Evolutionary conservation across 2,329 filamentous ascomycete species (phyloP).

Genomic region (Sporothrix pallida): DNA sequence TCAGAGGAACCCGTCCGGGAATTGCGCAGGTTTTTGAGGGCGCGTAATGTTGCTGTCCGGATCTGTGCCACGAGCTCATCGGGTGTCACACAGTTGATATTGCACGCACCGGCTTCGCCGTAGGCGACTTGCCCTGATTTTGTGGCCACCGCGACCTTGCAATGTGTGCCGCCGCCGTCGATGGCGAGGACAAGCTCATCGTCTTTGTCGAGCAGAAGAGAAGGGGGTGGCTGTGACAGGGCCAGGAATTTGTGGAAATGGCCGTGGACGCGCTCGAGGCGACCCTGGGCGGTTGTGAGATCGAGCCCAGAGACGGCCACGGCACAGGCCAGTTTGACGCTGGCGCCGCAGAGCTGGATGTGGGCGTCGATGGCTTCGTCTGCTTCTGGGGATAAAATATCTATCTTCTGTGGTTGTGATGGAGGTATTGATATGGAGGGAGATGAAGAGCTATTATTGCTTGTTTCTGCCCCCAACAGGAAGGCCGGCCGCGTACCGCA

Average conservation of each 20-base stretch:
- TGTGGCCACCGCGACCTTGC: constrained; percentile 30
- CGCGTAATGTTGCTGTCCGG: constrained; percentile 17
- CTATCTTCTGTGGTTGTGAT: background rate
- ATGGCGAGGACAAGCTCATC: constrained; percentile 32
- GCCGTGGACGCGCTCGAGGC: constrained; percentile 18
- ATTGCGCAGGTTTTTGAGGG: constrained; percentile 16
- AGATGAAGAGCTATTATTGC: background rate
- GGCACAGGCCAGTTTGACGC: constrained; percentile 33
- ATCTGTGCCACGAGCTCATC: constrained; percentile 30
- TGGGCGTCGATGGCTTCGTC: constrained; percentile 29
- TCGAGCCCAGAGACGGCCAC: constrained; percentile 33
- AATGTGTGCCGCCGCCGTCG: constrained; percentile 33
- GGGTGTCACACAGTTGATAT: constrained; percentile 28
- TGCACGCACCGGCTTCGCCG: constrained; percentile 32
- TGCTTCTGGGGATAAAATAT: background rate
- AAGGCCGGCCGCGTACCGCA: constrained; percentile 24
- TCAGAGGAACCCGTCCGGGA: background rate
- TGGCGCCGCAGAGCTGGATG: constrained; percentile 28
- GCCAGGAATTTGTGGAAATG: constrained; percentile 30
- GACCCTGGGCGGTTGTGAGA: constrained; percentile 18
- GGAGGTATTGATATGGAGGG: background rate
- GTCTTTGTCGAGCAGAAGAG: background rate
- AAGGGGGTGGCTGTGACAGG: background rate
- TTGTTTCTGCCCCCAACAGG: background rate
- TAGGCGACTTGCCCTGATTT: constrained; percentile 17